Evolutionary conservation across 2,329 filamentous ascomycete species (phyloP).

Genomic region (Aspergillus floridensis): DNA sequence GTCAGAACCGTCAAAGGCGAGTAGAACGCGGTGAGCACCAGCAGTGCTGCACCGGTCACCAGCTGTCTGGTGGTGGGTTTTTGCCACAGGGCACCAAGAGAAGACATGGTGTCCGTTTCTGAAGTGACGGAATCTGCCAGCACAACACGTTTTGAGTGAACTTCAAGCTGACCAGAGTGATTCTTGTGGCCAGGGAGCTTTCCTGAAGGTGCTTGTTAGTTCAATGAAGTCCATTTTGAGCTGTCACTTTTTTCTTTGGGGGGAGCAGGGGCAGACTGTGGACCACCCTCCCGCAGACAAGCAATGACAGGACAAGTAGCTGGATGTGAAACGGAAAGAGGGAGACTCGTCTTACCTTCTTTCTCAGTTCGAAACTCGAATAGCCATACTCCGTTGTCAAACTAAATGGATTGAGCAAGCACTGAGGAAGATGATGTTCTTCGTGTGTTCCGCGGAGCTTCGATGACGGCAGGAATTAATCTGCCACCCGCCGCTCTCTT

Average conservation of each 20-base stretch:
- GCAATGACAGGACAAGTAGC: not conserved
- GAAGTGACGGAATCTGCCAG: not conserved
- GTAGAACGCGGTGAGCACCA: slow-evolving; percentile 40
- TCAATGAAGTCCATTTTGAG: not conserved
- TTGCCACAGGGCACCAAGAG: slow-evolving; percentile 24
- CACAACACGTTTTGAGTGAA: not conserved
- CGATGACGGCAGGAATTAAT: slow-evolving; percentile 3
- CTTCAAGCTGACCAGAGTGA: not conserved
- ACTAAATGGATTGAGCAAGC: not conserved
- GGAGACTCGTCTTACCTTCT: slow-evolving; percentile 16
- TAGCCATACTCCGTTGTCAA: slow-evolving; percentile 11
- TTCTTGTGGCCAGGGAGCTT: not conserved
- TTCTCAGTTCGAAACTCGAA: slow-evolving; percentile 16
- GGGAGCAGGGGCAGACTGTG: not conserved
- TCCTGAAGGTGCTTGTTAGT: not conserved
- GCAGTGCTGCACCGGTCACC: slow-evolving; percentile 31
- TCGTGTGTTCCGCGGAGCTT: not conserved
- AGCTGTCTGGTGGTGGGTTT: slow-evolving; percentile 27
- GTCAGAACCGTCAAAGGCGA: slow-evolving; percentile 58
- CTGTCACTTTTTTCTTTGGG: not conserved
- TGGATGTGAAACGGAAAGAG: slow-evolving; percentile 11
- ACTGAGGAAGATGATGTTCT: not conserved
- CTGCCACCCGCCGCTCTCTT: slow-evolving; percentile 30
- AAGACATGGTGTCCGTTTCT: slow-evolving; percentile 23
- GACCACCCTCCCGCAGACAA: not conserved